Base-by-base conservation (phyloP, 352 stramenopile genomes). In the Pythium catenulatum region DNA sequence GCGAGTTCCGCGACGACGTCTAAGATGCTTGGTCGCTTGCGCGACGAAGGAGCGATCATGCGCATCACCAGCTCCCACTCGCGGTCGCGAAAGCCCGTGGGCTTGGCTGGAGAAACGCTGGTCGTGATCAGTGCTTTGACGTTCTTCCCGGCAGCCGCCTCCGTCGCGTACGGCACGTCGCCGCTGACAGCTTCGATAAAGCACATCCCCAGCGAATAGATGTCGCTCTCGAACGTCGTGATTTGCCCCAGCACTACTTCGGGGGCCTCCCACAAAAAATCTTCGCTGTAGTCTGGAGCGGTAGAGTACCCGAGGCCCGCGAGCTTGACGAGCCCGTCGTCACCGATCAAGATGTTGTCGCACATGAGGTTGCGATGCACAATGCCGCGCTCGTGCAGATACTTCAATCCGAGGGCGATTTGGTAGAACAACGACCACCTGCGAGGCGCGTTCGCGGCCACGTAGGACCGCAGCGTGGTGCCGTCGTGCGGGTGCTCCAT, bases 321-420 rank as follows among this genome's bases (percentile, higher is more conserved):
- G 4, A 86, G 1, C n/a, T 65, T 70, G 3, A 52, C 41, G 7
- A 66, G 41, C 21, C 69, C 52, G 32, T 81, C 32, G 59, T 91
- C 69, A 45, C 92, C 91, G 93, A 72, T 21, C 4, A 25, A 19
- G 37, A 72, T 48, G 61, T 46, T 72, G 32, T 72, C 27, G 34
- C 61, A 15, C 14, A 32, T 37, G 7, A 72, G 37, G 32, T 50
- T 27, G 9, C 61, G 32, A 8, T 72, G 61, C 23, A 97, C 77
- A 25, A 92, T 75, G 27, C 82, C 80, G 37, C 89, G 63, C 27
- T 70, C 70, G 79, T 98, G 95, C 27, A 98, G 82, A 69, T 96
- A 98, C 41, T 82, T 52, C 13, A 98, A 75, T 0, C 93, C 96
- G 23, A 93, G 34, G 7, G 89, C 85, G 1, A 85, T 83, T 39